Base-by-base conservation (phyloP, 345 rosid species). In the Linum lewisii region DNA sequence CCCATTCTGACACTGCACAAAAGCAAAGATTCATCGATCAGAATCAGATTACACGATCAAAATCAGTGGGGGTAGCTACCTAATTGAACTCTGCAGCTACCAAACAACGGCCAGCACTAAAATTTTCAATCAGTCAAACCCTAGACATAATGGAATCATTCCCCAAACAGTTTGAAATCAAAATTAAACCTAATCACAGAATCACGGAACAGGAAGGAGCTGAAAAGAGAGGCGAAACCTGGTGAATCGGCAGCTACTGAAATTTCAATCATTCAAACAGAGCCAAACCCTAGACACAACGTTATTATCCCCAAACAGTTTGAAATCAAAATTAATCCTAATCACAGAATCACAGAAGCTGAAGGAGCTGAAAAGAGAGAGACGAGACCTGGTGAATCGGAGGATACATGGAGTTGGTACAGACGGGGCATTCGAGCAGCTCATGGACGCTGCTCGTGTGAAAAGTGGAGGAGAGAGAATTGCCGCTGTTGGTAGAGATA, bases 211-310 rank as follows among this genome's bases (percentile, higher is more conserved):
- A n/a, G n/a, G n/a, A n/a, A n/a, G n/a, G 16, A 2, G 10, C 4
- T 6, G 22, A 9, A 49, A 21, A 9, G 15, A 22, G 20, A 65
- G 63, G 20, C 50, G 37, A 55, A 24, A 93, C 99, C 99, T 94
- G 99, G 69, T 94, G 97, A 68, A 94, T 94, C 53, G 99, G 97
- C n/a, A n/a, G n/a, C n/a, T n/a, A n/a, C n/a, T n/a, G n/a, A n/a
- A n/a, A 29, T 29, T 29, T 29, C 34, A 29, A 29, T 4, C 7
- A 4, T 8, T 8, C 34, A 29, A 29, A 4, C 34, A 29, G 34
- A 29, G 4, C 34, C 5, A 29, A 29, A 29, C 5, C n/a, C n/a
- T n/a, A n/a, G n/a, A n/a, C n/a, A n/a, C n/a, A n/a, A n/a, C n/a
- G n/a, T n/a, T n/a, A n/a, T n/a, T n/a, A n/a, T n/a, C 34, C 34